Evolutionary conservation across 495 filamentous ascomycete species (phyloP).

Genomic region (Aspergillus saccharolyticus): DNA sequence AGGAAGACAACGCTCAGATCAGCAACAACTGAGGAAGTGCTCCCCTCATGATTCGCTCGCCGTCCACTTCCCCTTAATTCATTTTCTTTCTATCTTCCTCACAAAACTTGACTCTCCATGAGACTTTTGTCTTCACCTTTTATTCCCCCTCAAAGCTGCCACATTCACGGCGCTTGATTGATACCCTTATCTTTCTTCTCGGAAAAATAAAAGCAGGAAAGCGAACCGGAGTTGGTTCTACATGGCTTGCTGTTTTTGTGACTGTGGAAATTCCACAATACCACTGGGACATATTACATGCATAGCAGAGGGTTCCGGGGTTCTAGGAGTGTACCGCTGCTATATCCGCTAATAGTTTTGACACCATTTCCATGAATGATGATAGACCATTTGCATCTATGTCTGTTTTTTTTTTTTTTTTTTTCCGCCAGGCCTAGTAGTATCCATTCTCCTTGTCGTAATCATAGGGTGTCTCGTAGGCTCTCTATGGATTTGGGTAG

Average conservation of each 20-base stretch:
- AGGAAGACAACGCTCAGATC: constrained; percentile 28
- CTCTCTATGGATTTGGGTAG: too few relatives aligned
- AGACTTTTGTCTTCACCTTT: not conserved
- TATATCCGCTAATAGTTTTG: not conserved
- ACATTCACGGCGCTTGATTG: constrained; percentile 13
- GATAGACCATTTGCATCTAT: not conserved
- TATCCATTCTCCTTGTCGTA: too few relatives aligned
- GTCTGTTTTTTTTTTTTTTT: not conserved
- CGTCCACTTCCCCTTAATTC: not conserved
- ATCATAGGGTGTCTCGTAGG: too few relatives aligned
- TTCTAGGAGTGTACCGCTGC: not conserved
- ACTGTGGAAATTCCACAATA: constrained; percentile 9
- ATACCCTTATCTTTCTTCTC: constrained; percentile 28
- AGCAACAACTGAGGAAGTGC: constrained; percentile 11
- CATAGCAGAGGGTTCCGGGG: not conserved
- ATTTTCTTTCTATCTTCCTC: not conserved
- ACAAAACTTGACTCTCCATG: constrained; percentile 1
- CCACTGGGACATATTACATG: not conserved
- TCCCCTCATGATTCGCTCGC: not conserved
- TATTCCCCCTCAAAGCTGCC: not conserved
- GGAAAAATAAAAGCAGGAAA: constrained; percentile 14
- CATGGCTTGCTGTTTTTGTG: constrained; percentile 4
- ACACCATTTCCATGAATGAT: not conserved
- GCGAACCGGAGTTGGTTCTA: constrained; percentile 29
- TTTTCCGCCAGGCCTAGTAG: too few relatives aligned